Conservation (phyloP, 352 stramenopile genomes). For the Globisporangium cederbergense region DNA sequence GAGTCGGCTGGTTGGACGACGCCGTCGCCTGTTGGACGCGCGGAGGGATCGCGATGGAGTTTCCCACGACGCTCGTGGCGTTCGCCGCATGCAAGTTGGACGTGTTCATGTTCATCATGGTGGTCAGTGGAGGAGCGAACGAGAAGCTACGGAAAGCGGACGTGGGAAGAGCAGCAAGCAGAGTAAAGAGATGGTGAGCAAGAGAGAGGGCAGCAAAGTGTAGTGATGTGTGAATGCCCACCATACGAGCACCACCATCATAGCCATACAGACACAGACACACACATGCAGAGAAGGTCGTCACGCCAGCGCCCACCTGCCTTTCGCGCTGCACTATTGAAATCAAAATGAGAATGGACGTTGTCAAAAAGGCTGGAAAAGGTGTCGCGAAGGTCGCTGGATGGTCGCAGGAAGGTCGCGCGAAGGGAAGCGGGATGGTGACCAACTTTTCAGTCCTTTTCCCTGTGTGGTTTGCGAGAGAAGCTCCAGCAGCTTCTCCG, state of each 20-base stretch:
- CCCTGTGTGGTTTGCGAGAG: no score
- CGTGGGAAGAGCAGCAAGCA: not conserved
- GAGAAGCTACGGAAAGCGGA: not conserved
- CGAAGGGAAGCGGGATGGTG: no score
- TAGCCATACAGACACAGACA: not conserved
- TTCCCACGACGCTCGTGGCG: slow-evolving; percentile 75
- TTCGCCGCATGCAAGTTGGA: slow-evolving; percentile 82
- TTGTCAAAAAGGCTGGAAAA: not conserved
- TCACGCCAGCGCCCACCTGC: not conserved
- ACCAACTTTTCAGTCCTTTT: no score
- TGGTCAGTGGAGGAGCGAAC: not conserved
- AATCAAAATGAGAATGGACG: not conserved
- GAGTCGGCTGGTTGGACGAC: slow-evolving; percentile 22
- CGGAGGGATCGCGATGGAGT: slow-evolving; percentile 67
- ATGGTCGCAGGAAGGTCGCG: not conserved
- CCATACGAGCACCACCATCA: no score
- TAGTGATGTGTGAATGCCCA: no score
- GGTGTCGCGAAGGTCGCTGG: slow-evolving; percentile 2
- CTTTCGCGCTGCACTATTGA: not conserved
- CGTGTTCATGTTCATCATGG: slow-evolving; percentile 36
- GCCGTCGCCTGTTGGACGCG: slow-evolving; percentile 22
- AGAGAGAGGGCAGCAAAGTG: not conserved
- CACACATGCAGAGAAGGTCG: not conserved
- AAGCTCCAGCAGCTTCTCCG: no score
- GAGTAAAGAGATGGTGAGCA: not conserved